Evolutionary conservation across 805 yeast species (phyloP).

Genomic region (Kuraishia hungarica): DNA sequence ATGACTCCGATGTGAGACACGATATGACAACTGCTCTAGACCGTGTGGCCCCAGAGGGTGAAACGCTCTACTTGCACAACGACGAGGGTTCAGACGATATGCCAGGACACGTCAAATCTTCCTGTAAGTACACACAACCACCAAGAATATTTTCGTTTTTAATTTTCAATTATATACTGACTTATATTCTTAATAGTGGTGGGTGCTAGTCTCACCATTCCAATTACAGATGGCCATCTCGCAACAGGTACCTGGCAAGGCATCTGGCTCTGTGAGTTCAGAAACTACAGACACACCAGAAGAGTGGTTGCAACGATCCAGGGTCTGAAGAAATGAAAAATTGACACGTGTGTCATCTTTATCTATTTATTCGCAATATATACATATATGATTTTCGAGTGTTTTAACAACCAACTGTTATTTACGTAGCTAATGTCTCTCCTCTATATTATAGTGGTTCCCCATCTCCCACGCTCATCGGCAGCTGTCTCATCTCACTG

Average conservation of each 20-base stretch:
- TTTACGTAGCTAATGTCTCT: neutral
- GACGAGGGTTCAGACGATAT: conserved; percentile 82
- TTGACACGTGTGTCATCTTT: neutral
- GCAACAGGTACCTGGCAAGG: conserved; percentile 87
- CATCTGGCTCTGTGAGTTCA: conserved; percentile 66
- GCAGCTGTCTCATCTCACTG: neutral
- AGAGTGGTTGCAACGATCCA: conserved; percentile 66
- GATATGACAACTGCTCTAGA: conserved; percentile 63
- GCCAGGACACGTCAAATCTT: conserved; percentile 72
- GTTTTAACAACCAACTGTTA: neutral
- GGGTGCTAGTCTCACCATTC: conserved; percentile 60
- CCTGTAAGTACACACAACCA: conserved; percentile 19
- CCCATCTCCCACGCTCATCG: neutral
- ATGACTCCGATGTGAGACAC: conserved; percentile 66
- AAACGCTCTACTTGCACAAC: conserved; percentile 42
- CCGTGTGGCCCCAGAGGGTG: conserved; percentile 60
- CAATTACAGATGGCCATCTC: conserved; percentile 58
- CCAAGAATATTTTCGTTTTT: neutral
- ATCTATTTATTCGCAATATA: neutral
- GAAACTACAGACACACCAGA: conserved; percentile 55
- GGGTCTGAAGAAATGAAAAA: conserved; percentile 35
- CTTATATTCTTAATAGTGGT: conserved; percentile 22
- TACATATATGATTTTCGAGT: no score
- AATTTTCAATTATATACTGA: neutral
- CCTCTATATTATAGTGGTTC: no score